A percentile compares a stretch with the other conserved stretches of the same genome.
phyloP scores from a whole-genome alignment of 2,329 filamentous ascomycete species.

The Herpomyces periplanetae region DNA sequence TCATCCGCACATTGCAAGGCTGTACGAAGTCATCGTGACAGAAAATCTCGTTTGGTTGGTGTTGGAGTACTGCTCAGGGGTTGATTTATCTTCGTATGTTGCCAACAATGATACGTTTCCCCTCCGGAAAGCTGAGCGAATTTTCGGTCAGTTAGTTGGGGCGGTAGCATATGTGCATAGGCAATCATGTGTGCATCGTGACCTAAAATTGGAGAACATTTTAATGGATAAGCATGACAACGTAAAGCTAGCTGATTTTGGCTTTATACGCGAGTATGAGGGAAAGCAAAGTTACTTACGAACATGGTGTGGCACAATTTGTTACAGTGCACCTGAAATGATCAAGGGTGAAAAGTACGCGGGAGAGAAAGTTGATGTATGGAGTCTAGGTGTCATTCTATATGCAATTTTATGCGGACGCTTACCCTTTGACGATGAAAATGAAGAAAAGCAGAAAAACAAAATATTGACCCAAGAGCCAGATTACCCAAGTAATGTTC shows the following conservation, averaged over 20 bases:
- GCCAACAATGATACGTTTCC: constrained; percentile 50
- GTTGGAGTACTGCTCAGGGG: constrained; percentile 84
- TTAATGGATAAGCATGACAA: constrained; percentile 84
- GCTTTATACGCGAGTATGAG: constrained; percentile 88
- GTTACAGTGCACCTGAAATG: constrained; percentile 95
- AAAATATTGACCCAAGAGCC: constrained; percentile 59
- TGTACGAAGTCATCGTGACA: constrained; percentile 94
- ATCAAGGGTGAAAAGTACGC: constrained; percentile 91
- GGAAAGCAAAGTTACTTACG: constrained; percentile 75
- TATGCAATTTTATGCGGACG: constrained; percentile 49
- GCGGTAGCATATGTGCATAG: constrained; percentile 81
- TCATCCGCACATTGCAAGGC: constrained; percentile 73
- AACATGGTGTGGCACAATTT: constrained; percentile 88
- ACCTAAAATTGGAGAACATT: constrained; percentile 86
- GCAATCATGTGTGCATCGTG: constrained; percentile 78
- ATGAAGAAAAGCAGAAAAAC: constrained; percentile 47
- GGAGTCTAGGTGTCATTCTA: constrained; percentile 51
- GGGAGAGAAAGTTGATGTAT: constrained; percentile 88
- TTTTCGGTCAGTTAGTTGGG: constrained; percentile 76
- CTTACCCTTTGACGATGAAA: constrained; percentile 80
- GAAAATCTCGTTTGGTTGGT: constrained; percentile 83
- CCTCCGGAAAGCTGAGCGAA: constrained; percentile 57
- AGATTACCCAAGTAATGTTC: constrained; percentile 38
- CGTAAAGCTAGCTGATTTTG: constrained; percentile 89
- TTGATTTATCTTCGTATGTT: constrained; percentile 88